These are phyloP conservation scores for Quercus bicolor DNA, from an alignment of 306 rosid species.

Conservation along the genomic window DNA sequence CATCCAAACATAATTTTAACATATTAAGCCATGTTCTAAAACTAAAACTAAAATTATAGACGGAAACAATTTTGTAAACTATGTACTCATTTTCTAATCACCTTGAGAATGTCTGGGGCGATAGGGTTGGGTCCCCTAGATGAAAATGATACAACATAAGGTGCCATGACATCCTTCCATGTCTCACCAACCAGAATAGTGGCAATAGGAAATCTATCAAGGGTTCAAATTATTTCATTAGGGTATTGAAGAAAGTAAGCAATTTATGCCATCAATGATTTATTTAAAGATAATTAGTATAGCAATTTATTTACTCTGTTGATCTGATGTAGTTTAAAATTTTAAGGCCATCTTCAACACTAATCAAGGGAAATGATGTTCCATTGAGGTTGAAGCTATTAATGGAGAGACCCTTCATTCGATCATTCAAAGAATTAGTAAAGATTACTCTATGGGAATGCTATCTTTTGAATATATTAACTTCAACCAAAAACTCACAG, in stretches of 20 bases:
- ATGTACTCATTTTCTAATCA: neutral
- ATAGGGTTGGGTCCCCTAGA: constrained; percentile 29
- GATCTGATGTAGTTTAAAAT: constrained; percentile 26
- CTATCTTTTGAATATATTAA: neutral
- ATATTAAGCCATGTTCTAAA: too few species aligned
- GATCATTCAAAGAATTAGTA: neutral
- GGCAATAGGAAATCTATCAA: constrained; percentile 22
- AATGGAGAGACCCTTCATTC: constrained; percentile 24
- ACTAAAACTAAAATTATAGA: neutral
- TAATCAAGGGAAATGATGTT: constrained; percentile 15
- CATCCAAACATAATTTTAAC: neutral
- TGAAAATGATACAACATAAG: constrained; percentile 27
- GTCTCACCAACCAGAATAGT: constrained; percentile 21
- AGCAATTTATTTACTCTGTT: constrained; percentile 13
- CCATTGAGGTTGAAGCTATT: constrained; percentile 23
- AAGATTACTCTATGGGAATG: neutral
- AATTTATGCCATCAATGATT: neutral
- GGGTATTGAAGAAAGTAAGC: neutral
- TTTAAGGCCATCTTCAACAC: constrained; percentile 16
- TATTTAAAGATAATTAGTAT: neutral
- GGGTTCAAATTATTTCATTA: neutral
- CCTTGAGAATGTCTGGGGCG: constrained; percentile 31
- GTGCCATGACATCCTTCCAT: constrained; percentile 18
- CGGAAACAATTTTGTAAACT: neutral
- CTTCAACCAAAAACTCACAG: neutral